These are phyloP conservation scores for Talaromyces marneffei DNA, from an alignment of 2,329 filamentous ascomycete species.

Conservation along the genomic window DNA sequence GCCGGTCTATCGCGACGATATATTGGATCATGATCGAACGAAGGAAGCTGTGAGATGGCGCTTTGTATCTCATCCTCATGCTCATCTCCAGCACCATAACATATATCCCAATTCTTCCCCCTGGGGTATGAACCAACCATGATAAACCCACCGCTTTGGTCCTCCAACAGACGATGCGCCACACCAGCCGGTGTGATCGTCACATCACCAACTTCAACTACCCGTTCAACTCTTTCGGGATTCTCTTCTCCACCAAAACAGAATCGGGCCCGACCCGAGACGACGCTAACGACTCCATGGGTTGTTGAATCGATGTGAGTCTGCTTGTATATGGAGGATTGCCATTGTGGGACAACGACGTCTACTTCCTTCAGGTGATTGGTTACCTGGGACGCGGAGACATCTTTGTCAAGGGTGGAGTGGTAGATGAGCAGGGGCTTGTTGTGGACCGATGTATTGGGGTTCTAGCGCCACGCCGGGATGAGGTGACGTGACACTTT, in stretches of 20 bases:
- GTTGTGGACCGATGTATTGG: conserved; percentile 60
- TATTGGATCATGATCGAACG: conserved; percentile 57
- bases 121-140: conserved; percentile 64
- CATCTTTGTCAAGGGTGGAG: conserved; percentile 44
- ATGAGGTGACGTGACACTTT: conserved; percentile 56
- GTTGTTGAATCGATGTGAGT: conserved; percentile 64
- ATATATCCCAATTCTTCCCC: conserved; percentile 62
- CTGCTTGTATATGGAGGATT: conserved; percentile 61
- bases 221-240: conserved; percentile 50
- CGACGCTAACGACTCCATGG: conserved; percentile 61
- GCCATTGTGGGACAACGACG: conserved; percentile 59
- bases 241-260: conserved; percentile 64
- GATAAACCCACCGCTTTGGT: conserved; percentile 50
- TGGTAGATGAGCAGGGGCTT: conserved; percentile 64
- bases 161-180: conserved; percentile 56
- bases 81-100: conserved; percentile 57
- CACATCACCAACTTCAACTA: conserved; percentile 56
- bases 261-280: conserved; percentile 52
- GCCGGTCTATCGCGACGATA: conserved; percentile 52
- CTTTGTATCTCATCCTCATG: conserved; percentile 51
- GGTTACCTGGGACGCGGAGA: conserved; percentile 49
- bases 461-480: conserved; percentile 50
- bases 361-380: conserved; percentile 49
- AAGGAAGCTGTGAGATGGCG: conserved; percentile 46
- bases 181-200: conserved; percentile 62